Evolutionary conservation across 495 filamentous ascomycete genomes (phyloP), one percentile per base, ranked within the genome.

Genomic region (Penicillium ochrochloron): DNA sequence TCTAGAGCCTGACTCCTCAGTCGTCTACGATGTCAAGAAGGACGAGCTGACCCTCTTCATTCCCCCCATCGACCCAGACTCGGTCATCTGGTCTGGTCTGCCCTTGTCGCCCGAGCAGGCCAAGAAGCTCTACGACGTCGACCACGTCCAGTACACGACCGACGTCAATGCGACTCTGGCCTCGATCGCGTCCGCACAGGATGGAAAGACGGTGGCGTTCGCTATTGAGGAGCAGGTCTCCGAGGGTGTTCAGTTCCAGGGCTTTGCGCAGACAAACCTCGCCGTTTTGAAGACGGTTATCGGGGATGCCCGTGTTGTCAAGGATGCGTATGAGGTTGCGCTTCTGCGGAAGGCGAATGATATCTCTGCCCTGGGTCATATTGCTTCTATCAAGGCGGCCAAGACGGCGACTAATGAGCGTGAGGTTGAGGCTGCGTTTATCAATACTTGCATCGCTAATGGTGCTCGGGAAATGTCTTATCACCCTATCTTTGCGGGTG

Each of bases 71-170:
- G 87, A 96, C 60, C 87, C 93, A 48, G 91, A 96, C 33, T 88
- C 87, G 44, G 95, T 98, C n/a, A 92, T 98, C 68, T 99, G 96
- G 96, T 90, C 89, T 27, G 96, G 96, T 31, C 85, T 98, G 23
- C 96, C 96, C 0, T 73, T 96, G 61, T 89, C 87, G 8, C 72
- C 79, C 35, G 80, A 89, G n/a, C 89, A 97, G 71, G 94, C 94
- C 21, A 72, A 85, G 46, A 72, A 86, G 31, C 84, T 84, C 29
- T 97, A 90, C 78, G 93, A 99, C 69, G 86, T 99, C 69, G 95
- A 97, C 68, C 80, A 82, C 9, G 92, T 92, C 63, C 82, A 83
- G 27, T 84, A 85, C 60, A 89, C 88, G 7, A 86, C 82, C 57
- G 89, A 94, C 46, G 75, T 96, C 62, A 91, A 94, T 74, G 73